Evolutionary conservation across 2,329 filamentous ascomycete genomes (phyloP).

Genomic region (Xylaria sp.): DNA sequence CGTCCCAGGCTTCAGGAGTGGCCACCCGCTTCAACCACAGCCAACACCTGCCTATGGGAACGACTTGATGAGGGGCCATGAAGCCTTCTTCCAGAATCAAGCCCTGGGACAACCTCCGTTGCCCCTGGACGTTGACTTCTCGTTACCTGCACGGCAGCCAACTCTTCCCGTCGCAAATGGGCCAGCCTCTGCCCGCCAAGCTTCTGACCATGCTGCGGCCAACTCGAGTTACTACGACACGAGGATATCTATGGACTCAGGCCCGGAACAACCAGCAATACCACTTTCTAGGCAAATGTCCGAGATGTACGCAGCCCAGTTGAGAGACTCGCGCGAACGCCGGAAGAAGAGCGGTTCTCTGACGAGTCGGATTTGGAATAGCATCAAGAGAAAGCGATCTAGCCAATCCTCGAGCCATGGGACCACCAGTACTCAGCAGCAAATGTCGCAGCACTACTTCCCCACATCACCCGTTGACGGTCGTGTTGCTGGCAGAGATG

Average conservation of each 20-base stretch:
- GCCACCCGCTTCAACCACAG: slow-evolving; percentile 22
- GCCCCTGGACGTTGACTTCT: slow-evolving; percentile 28
- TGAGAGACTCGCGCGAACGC: slow-evolving; percentile 33
- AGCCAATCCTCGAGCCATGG: slow-evolving; percentile 33
- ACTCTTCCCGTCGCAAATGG: slow-evolving; percentile 25
- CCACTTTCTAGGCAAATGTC: slow-evolving; percentile 36
- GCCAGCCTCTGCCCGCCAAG: slow-evolving; percentile 11
- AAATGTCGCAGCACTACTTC: slow-evolving; percentile 27
- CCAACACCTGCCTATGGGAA: slow-evolving; percentile 22
- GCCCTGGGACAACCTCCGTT: slow-evolving; percentile 23
- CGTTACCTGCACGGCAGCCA: slow-evolving; percentile 26
- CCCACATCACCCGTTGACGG: slow-evolving; percentile 24
- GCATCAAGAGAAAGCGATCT: slow-evolving; percentile 35
- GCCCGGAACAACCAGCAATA: slow-evolving; percentile 29
- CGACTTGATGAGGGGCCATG: slow-evolving; percentile 25
- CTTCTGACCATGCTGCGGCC: slow-evolving; percentile 33
- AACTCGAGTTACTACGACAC: slow-evolving; percentile 40
- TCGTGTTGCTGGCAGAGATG: slow-evolving; percentile 25
- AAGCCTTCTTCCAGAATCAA: slow-evolving; percentile 20
- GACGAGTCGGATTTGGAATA: slow-evolving; percentile 32
- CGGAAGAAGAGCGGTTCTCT: slow-evolving; percentile 35
- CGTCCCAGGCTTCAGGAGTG: slow-evolving; percentile 15
- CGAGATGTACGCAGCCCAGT: slow-evolving; percentile 37
- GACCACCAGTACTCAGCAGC: slow-evolving; percentile 21
- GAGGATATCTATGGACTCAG: slow-evolving; percentile 38